Base-by-base conservation (phyloP, 768 basidiomycete genomes). In the Cyclocybe cylindracea region DNA sequence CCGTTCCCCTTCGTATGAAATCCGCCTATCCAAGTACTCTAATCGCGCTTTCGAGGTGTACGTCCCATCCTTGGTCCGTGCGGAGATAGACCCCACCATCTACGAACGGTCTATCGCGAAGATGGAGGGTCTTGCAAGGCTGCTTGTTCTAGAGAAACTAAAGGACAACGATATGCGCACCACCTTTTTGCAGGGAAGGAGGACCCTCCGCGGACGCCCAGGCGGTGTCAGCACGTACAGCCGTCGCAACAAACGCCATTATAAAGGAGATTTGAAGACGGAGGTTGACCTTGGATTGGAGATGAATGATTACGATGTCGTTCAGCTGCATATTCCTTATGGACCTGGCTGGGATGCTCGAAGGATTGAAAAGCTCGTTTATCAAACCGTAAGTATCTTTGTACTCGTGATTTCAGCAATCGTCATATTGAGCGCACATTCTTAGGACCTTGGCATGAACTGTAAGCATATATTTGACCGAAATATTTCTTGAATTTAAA, bases 1-100 rank as follows among this genome's bases (percentile, higher is more conserved):
- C n/a, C 74, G 84, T 34, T 84, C 83, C 2, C 83, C 83, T 1
- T 85, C 84, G 9, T 83, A 86, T 56, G 84, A 85, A 69, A 76
- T 84, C 24, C 75, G 84, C 2, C 73, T 85, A 7, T 69, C 79
- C 14, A 86, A 86, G 62, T 84, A 86, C 62, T 72, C 79, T 0
- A 56, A 66, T 5, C 70, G 84, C 7, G 77, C 68, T 5, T 84
- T 80, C 51, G 84, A 86, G 60, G 74, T 85, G 16, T 79, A 79
- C 53, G 76, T 85, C 5, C 82, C 82, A 1, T 67, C 70, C 13
- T 72, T 86, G 32, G 61, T 66, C 11, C 78, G 84, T 10, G 65
- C 62, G 5, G 74, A 81, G 39, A 67, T 86, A 35, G 83, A 87
- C 60, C 84, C 84, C 10, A 85, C 83, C 2, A 85, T 84, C 19